Percentiles rank a stretch among this genome's conserved stretches.
phyloP scores from a whole-genome alignment of 495 filamentous ascomycete species.

The Aspergillus kassunensis region DNA sequence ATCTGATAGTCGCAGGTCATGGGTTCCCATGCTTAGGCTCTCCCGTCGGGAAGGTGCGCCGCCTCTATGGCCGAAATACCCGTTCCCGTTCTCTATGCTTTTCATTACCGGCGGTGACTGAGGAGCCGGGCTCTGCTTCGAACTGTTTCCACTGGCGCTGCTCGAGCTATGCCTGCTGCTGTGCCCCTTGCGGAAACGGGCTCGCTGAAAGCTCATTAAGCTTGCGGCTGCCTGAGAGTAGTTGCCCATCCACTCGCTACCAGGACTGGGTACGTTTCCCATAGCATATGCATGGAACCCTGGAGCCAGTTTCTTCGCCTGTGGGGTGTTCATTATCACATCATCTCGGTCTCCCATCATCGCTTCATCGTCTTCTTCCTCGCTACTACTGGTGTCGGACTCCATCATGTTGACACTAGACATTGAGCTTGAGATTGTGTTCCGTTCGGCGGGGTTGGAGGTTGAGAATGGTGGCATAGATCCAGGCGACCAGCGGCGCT shows the following conservation, averaged over 20 bases:
- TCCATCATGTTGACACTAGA: slow-evolving; percentile 78
- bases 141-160: slow-evolving; percentile 67
- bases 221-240: slow-evolving; percentile 66
- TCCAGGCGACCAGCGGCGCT: slow-evolving; percentile 48
- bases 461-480: slow-evolving; percentile 39
- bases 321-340: slow-evolving; percentile 59
- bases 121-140: slow-evolving; percentile 61
- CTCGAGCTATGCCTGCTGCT: slow-evolving; percentile 65
- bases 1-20: slow-evolving; percentile 81
- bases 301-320: slow-evolving; percentile 34
- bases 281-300: slow-evolving; percentile 46
- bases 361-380: slow-evolving; percentile 70
- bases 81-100: slow-evolving; percentile 52
- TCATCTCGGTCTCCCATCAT: slow-evolving; percentile 83
- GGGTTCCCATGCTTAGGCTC: slow-evolving; percentile 81
- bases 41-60: slow-evolving; percentile 63
- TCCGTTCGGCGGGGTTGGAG: slow-evolving; percentile 56
- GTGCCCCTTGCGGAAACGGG: slow-evolving; percentile 50
- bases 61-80: slow-evolving; percentile 44
- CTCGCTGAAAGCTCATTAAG: slow-evolving; percentile 72
- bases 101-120: slow-evolving; percentile 62
- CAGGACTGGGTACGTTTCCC: slow-evolving; percentile 44
- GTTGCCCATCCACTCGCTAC: slow-evolving; percentile 55
- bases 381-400: slow-evolving; percentile 71
- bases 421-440: slow-evolving; percentile 75